phyloP scores from a whole-genome alignment of 768 basidiomycete genomes.

The Coprinopsis cinerea region DNA sequence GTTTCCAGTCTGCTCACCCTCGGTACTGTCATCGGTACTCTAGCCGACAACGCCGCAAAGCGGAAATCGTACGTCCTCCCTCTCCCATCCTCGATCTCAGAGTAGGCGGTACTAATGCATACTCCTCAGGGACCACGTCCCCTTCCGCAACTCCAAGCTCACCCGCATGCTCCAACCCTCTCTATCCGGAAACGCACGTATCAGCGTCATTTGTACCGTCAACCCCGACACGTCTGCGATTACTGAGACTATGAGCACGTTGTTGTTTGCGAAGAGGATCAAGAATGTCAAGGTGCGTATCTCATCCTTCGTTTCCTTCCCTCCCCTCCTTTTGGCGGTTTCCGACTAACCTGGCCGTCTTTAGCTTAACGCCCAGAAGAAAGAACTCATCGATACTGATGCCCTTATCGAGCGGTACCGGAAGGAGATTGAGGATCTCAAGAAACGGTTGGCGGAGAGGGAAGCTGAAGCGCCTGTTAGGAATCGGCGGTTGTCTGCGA shows the following conservation, averaged over 20 bases:
- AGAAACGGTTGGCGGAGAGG: constrained; percentile 60
- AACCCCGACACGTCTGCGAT: constrained; percentile 80
- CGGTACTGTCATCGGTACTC: constrained; percentile 86
- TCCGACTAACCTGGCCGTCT: neutral
- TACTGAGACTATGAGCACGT: constrained; percentile 80
- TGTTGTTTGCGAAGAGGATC: constrained; percentile 87
- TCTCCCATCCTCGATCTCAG: neutral
- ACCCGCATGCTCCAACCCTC: constrained; percentile 94
- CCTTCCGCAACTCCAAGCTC: constrained; percentile 92
- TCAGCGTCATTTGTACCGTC: constrained; percentile 94
- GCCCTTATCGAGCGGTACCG: constrained; percentile 92
- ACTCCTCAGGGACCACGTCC: constrained; percentile 70
- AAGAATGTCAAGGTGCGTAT: constrained; percentile 73
- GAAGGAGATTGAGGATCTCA: constrained; percentile 90
- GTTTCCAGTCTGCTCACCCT: constrained; percentile 74
- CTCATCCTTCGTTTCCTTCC: neutral
- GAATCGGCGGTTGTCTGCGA: constrained; percentile 43
- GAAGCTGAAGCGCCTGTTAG: constrained; percentile 56
- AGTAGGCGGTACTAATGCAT: neutral
- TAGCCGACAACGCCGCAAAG: constrained; percentile 82
- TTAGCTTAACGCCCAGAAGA: constrained; percentile 82
- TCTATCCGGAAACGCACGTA: constrained; percentile 89
- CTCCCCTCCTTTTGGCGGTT: neutral
- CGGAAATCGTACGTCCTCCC: constrained; percentile 49
- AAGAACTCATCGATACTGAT: constrained; percentile 89